These are phyloP conservation scores for Sporobolomyces phaffii DNA, from an alignment of 768 basidiomycete species.

Conservation along the genomic window DNA sequence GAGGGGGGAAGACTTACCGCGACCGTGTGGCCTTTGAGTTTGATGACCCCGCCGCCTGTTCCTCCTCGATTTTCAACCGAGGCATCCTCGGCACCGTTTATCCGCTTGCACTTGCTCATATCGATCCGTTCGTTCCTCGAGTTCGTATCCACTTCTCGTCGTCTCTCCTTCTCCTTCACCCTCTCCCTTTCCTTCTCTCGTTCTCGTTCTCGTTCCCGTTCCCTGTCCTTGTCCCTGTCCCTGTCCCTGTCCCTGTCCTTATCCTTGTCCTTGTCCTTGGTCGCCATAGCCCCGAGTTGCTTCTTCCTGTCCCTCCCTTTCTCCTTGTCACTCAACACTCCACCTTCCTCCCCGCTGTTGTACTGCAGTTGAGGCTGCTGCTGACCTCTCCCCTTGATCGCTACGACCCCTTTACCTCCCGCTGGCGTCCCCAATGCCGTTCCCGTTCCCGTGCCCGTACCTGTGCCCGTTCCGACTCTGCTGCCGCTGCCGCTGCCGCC, in stretches of 20 bases:
- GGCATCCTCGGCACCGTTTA: background rate
- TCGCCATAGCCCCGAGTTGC: too few relatives aligned
- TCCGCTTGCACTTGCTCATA: background rate
- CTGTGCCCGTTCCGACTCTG: background rate
- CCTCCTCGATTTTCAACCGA: background rate
- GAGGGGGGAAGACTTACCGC: too few relatives aligned
- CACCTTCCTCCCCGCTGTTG: too few relatives aligned
- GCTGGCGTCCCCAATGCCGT: too few relatives aligned
- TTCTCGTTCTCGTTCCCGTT: constrained; percentile 1
- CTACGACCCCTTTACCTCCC: too few relatives aligned
- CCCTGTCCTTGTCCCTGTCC: background rate
- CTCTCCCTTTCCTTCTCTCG: background rate
- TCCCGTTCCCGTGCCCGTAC: too few relatives aligned
- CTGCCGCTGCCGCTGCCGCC: background rate
- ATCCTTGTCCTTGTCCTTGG: background rate
- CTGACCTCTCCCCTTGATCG: too few relatives aligned
- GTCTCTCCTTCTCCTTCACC: constrained; percentile 6
- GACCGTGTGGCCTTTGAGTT: constrained; percentile 35
- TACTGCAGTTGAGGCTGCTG: too few relatives aligned
- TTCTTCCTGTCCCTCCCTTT: too few relatives aligned
- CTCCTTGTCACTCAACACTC: too few relatives aligned
- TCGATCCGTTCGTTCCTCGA: background rate
- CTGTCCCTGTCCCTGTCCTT: background rate
- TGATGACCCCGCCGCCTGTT: too few relatives aligned
- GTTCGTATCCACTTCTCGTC: too few relatives aligned